These are phyloP conservation scores for Candolleomyces aberdarensis DNA, from an alignment of 768 basidiomycete species.

Conservation along the genomic window DNA sequence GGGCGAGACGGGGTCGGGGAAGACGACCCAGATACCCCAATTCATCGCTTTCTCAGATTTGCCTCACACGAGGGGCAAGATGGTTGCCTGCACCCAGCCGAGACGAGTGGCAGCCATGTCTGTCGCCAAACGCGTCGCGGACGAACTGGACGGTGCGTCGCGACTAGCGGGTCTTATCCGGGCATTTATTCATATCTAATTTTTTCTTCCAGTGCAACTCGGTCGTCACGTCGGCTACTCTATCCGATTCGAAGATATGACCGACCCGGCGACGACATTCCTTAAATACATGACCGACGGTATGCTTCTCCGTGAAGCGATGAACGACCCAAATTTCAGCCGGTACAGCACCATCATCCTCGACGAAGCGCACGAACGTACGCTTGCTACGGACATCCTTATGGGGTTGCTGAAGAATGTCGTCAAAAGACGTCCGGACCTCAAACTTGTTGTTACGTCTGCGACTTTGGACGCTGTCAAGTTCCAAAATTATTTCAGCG, in stretches of 20 bases:
- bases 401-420: slow-evolving; percentile 94
- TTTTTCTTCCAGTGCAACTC: slow-evolving; percentile 63
- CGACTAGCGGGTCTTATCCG: slow-evolving; percentile 21
- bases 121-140: slow-evolving; percentile 96
- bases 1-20: slow-evolving; percentile 94
- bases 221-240: slow-evolving; percentile 97
- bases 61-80: slow-evolving; percentile 84
- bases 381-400: slow-evolving; percentile 94
- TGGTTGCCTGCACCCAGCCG: slow-evolving; percentile 97
- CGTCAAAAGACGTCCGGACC: slow-evolving; percentile 74
- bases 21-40: slow-evolving; percentile 97
- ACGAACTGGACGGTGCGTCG: slow-evolving; percentile 93
- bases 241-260: slow-evolving; percentile 98
- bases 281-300: slow-evolving; percentile 99
- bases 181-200: background rate
- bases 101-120: slow-evolving; percentile 97
- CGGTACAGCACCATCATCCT: slow-evolving; percentile 99
- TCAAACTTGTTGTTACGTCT: slow-evolving; percentile 98
- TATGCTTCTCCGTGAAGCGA: slow-evolving; percentile 95
- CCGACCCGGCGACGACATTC: slow-evolving; percentile 85
- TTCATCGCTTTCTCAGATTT: slow-evolving; percentile 93
- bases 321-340: slow-evolving; percentile 90
- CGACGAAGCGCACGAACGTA: slow-evolving; percentile 98
- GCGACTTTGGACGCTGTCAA: slow-evolving; percentile 98
- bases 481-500: slow-evolving; percentile 91